Base-by-base conservation (phyloP, 1,284 basidiomycete species). In the Naganishia cerealis region DNA sequence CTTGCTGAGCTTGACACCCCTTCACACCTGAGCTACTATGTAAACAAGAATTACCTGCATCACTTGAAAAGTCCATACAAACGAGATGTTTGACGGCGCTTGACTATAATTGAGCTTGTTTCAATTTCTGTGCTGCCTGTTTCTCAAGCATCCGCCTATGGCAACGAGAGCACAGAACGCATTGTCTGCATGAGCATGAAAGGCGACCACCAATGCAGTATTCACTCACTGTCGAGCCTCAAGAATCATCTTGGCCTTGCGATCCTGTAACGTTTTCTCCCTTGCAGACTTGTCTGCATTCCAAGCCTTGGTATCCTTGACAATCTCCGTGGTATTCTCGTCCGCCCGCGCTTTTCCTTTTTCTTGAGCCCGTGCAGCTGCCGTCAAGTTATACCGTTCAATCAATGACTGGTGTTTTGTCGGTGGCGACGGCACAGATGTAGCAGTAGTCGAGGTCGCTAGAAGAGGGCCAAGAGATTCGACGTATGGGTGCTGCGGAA, bases 401-500 rank as follows among this genome's bases (percentile, higher is more conserved):
- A 70, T 70, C 13, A 70, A 40, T 4, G 69, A 70, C 4, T 61
- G 69, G 21, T 65, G 55, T 36, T 67, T 61, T 26, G 33, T 29
- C 26, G 39, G 36, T 42, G 33, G n/a, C 21, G 58, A 36, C 24
- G 50, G 50, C 12, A 43, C 15, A 15, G 43, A 38, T 6, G 21
- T 29, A 5, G 52, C 21, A 26, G 56, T 55, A 13, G 55, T 9
- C 52, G 61, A 42, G 33, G 61, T 26, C 21, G 54, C 21, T 24
- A 46, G 40, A 46, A 46, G 48, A 16, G 56, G 55, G 10, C 33
- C 54, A 12, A 55, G 62, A 7, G 62, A 36, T 18, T 43, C 21
- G 21, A 70, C 57, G 15, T 70, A 70, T 24, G 69, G 69, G 48
- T 70, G 69, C 2, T 39, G 24, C 3, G 69, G 69, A 56, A 70